Conservation (phyloP, 176 grass and related monocot genomes). For the Ampelocalamus luodianensis region DNA sequence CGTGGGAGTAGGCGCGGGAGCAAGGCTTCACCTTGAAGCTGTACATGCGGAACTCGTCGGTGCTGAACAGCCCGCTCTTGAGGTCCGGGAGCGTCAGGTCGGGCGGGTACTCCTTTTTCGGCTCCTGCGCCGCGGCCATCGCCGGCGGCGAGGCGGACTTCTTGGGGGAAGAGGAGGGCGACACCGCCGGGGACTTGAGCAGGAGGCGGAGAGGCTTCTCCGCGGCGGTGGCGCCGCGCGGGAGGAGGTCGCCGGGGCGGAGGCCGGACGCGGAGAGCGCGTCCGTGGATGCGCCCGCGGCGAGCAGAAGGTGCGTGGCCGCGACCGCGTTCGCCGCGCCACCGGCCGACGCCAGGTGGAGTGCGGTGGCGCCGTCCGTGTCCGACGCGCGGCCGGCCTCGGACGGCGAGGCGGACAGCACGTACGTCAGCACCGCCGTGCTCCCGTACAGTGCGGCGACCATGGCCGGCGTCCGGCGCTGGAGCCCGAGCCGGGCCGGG, state of each 20-base stretch:
- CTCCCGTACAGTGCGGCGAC: conserved; percentile 81
- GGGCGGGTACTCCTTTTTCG: conserved; percentile 86
- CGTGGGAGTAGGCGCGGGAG: conserved; percentile 96
- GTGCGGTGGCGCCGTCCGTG: conserved; percentile 70
- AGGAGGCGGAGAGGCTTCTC: conserved; percentile 53
- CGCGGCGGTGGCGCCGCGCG: conserved; percentile 35
- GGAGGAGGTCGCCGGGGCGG: conserved; percentile 65
- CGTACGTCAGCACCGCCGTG: conserved; percentile 54
- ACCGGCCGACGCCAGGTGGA: conserved; percentile 69
- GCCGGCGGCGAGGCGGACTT: conserved; percentile 47
- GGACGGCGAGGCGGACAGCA: conserved; percentile 36
- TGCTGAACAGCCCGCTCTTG: conserved; percentile 86
- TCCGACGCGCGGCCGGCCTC: conserved; percentile 59
- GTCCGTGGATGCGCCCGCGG: conserved; percentile 59
- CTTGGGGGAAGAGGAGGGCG: conserved; percentile 48
- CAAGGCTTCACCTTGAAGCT: conserved; percentile 98
- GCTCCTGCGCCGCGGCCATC: conserved; percentile 3
- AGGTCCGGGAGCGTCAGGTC: conserved; percentile 91
- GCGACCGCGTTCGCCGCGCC: conserved; percentile 46
- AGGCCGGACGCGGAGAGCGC: conserved; percentile 48
- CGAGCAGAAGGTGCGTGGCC: conserved; percentile 59
- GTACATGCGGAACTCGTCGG: conserved; percentile 97
- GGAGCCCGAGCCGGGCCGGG: conserved; percentile 34
- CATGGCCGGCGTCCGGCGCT: conserved; percentile 81
- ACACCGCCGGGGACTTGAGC: conserved; percentile 36